Conservation (phyloP, 1,139 yeast genomes). For the Protomyces pachydermus region DNA sequence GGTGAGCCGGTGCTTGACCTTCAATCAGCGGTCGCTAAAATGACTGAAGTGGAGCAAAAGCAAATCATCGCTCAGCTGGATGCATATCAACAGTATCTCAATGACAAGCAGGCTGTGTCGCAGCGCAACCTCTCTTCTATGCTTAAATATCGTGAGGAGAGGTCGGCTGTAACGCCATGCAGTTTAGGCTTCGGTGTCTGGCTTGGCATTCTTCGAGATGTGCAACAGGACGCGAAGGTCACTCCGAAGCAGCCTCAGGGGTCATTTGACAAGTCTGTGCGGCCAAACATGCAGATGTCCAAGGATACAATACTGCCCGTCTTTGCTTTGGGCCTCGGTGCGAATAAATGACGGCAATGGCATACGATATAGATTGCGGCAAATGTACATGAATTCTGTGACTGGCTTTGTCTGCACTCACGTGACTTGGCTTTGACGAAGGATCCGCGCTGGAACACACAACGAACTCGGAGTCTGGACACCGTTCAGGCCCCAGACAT, state of each 20-base stretch:
- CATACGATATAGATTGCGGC: no score
- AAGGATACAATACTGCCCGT: constrained; percentile 2
- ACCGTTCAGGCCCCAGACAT: background rate
- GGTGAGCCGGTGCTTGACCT: constrained; percentile 19
- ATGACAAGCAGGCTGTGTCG: background rate
- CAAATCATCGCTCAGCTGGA: constrained; percentile 1
- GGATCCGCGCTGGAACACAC: no score
- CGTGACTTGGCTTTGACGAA: no score
- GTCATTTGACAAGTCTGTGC: constrained; percentile 1
- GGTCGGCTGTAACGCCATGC: background rate
- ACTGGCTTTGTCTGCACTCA: no score
- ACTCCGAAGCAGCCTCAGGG: constrained; percentile 21
- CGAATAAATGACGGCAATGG: no score
- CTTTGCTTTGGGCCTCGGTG: constrained; percentile 1
- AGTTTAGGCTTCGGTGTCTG: constrained; percentile 16
- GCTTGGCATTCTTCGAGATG: constrained; percentile 17
- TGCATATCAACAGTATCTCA: constrained; percentile 4
- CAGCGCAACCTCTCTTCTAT: background rate
- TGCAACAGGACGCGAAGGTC: constrained; percentile 16
- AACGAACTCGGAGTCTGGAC: no score
- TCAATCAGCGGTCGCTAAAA: background rate
- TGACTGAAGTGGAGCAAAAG: constrained; percentile 1
- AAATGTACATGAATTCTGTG: no score
- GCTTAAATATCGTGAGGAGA: background rate
- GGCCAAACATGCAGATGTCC: constrained; percentile 17